These are phyloP conservation scores for Rhizopus delemar DNA, from an alignment of 371 early-diverging fungal genomes.

Conservation along the genomic window DNA sequence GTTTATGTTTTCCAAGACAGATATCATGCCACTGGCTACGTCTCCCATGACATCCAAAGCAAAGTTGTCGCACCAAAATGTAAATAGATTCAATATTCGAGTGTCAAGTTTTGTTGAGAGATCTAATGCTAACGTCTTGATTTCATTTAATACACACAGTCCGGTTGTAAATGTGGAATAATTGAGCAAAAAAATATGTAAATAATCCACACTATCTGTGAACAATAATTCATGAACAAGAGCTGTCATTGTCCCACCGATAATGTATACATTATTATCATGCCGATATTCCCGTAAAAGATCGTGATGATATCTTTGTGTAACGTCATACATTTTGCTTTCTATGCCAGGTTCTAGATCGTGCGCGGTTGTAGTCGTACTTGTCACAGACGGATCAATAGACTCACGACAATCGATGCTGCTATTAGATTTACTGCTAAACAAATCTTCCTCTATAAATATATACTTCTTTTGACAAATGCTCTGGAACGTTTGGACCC, in stretches of 20 bases:
- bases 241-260: constrained; percentile 65
- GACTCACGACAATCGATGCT: background rate
- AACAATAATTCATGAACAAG: constrained; percentile 68
- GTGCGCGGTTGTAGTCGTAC: background rate
- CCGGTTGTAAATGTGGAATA: constrained; percentile 62
- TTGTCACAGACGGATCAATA: background rate
- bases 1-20: constrained; percentile 28
- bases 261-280: constrained; percentile 15
- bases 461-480: background rate
- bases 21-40: constrained; percentile 41
- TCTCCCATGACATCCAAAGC: constrained; percentile 44
- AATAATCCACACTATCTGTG: constrained; percentile 20
- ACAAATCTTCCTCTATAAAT: constrained; percentile 4
- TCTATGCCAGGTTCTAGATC: background rate
- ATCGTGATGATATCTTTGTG: constrained; percentile 19
- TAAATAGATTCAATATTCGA: constrained; percentile 29
- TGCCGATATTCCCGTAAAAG: constrained; percentile 14
- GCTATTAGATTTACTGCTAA: constrained; percentile 10
- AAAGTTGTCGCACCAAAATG: constrained; percentile 32
- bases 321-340: constrained; percentile 25
- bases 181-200: constrained; percentile 56
- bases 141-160: constrained; percentile 49
- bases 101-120: background rate
- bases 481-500: constrained; percentile 12
- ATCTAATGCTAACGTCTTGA: constrained; percentile 40